A percentile compares a stretch with the other conserved stretches of the same genome.
These are phyloP conservation scores for Aphanomyces astaci DNA, from an alignment of 352 stramenopile species.

Conservation along the genomic window DNA sequence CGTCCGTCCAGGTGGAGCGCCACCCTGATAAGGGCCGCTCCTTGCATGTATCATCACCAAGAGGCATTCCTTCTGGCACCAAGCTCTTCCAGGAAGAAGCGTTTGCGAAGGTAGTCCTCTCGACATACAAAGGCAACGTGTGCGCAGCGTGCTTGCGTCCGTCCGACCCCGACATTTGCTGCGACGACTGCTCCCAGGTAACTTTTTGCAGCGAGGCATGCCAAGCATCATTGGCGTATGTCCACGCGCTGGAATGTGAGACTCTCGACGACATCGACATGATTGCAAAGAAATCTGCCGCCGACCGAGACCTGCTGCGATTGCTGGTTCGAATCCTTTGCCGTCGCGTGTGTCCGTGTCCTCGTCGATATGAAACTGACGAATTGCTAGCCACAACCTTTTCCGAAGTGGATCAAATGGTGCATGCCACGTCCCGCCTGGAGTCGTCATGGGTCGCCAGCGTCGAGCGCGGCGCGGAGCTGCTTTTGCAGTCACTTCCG, in stretches of 20 bases:
- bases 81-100: constrained; percentile 29
- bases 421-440: constrained; percentile 33
- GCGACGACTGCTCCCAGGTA: constrained; percentile 39
- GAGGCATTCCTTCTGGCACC: neutral
- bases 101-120: constrained; percentile 38
- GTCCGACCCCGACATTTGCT: constrained; percentile 40
- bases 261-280: constrained; percentile 42
- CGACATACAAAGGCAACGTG: constrained; percentile 28
- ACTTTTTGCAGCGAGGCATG: constrained; percentile 46
- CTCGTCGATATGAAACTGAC: neutral
- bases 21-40: neutral
- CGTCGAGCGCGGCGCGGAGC: constrained; percentile 29
- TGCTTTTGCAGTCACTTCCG: constrained; percentile 31
- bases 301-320: constrained; percentile 36
- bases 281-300: constrained; percentile 32
- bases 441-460: constrained; percentile 28
- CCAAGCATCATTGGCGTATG: constrained; percentile 28
- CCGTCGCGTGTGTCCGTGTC: constrained; percentile 15
- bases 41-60: neutral
- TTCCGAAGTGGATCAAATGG: constrained; percentile 32
- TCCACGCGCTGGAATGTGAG: constrained; percentile 40
- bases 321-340: constrained; percentile 38
- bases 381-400: constrained; percentile 27
- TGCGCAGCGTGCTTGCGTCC: constrained; percentile 35
- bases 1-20: neutral